A percentile compares a stretch with the other conserved stretches of the same genome.
These are phyloP conservation scores for Talaromyces stipitatus DNA, from an alignment of 495 filamentous ascomycete genomes.

Conservation along the genomic window DNA sequence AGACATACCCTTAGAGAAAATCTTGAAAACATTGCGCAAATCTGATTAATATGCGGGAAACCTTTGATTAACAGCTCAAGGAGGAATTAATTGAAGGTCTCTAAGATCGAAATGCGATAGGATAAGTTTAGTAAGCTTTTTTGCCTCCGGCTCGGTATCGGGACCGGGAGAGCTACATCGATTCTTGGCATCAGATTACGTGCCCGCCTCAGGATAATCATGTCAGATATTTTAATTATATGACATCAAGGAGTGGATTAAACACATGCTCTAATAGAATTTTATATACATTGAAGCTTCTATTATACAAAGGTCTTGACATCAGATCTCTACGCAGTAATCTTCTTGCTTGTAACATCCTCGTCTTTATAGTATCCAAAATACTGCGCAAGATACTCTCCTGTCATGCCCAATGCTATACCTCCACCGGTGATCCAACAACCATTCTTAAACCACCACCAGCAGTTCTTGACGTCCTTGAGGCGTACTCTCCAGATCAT, in stretches of 20 bases:
- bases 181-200: not conserved
- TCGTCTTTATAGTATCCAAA: not conserved
- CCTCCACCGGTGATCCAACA: slow-evolving; percentile 62
- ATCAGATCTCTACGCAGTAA: not conserved
- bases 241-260: not conserved
- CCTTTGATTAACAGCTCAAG: not conserved
- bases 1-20: not conserved
- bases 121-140: not conserved
- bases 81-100: too few species aligned
- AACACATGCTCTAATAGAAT: not conserved
- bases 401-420: slow-evolving; percentile 53
- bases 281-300: not conserved
- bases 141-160: not conserved
- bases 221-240: not conserved
- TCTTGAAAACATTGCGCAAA: not conserved
- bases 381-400: slow-evolving; percentile 48
- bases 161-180: not conserved
- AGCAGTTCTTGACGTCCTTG: slow-evolving; percentile 78
- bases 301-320: not conserved
- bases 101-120: not conserved
- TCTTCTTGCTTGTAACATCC: not conserved
- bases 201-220: too few species aligned
- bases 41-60: not conserved
- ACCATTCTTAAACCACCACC: slow-evolving; percentile 92
- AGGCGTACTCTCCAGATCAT: slow-evolving; percentile 90